These are phyloP conservation scores for Rhodotorula glutinis DNA, from an alignment of 1,284 basidiomycete species.

Conservation along the genomic window DNA sequence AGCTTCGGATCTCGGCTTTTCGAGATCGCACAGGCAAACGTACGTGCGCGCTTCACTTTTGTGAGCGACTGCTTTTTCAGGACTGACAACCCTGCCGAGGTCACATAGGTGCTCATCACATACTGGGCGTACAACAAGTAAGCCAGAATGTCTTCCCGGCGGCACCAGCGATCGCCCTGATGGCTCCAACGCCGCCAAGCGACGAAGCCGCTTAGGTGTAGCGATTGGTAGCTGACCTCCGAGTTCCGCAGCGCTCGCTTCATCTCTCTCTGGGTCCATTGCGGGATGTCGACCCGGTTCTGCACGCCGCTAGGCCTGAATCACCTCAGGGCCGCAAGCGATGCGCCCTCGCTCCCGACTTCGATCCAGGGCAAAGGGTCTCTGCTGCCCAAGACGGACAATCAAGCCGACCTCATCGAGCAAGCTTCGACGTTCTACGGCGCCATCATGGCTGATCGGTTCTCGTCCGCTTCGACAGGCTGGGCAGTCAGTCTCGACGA, in stretches of 20 bases:
- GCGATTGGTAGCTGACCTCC: background rate
- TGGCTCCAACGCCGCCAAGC: no score
- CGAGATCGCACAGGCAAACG: constrained; percentile 75
- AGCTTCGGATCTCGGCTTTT: constrained; percentile 77
- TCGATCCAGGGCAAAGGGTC: constrained; percentile 15
- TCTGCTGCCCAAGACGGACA: constrained; percentile 24
- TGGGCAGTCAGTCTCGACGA: constrained; percentile 40
- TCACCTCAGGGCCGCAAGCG: constrained; percentile 16
- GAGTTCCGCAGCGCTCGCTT: constrained; percentile 48
- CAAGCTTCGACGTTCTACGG: constrained; percentile 33
- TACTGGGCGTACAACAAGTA: constrained; percentile 79
- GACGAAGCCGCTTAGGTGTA: no score
- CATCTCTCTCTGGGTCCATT: constrained; percentile 85
- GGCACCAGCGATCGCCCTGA: no score
- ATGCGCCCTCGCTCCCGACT: background rate
- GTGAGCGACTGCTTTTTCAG: no score
- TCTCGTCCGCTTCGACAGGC: constrained; percentile 37
- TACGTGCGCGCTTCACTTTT: constrained; percentile 40
- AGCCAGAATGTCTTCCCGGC: background rate
- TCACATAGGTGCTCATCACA: constrained; percentile 57
- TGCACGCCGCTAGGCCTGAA: constrained; percentile 62
- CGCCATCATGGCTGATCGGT: constrained; percentile 36
- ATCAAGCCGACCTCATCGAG: constrained; percentile 28
- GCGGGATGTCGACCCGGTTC: constrained; percentile 77
- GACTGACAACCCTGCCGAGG: no score